Percentiles rank a stretch among this genome's conserved stretches.
These are phyloP conservation scores for Saitozyma podzolica DNA, from an alignment of 768 basidiomycete genomes.

Conservation along the genomic window DNA sequence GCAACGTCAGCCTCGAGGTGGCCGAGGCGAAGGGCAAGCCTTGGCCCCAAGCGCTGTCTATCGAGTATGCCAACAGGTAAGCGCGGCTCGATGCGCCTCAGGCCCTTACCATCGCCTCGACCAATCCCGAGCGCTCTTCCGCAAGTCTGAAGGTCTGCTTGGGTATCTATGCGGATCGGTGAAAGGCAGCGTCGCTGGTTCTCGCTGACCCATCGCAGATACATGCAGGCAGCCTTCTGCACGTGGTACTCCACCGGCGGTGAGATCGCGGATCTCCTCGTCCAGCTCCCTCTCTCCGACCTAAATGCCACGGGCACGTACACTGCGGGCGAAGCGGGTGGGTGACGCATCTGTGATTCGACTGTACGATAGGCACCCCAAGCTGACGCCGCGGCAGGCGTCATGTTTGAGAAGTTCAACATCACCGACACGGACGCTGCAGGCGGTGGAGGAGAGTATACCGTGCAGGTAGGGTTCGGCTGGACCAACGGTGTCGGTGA, in stretches of 20 bases:
- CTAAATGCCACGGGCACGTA: constrained; percentile 46
- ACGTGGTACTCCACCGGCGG: constrained; percentile 90
- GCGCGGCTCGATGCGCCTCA: not conserved
- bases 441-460: constrained; percentile 61
- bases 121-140: not conserved
- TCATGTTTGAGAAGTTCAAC: constrained; percentile 64
- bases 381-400: not conserved
- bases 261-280: constrained; percentile 68
- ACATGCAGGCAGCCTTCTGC: constrained; percentile 77
- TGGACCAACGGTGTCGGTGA: constrained; percentile 52
- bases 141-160: not conserved
- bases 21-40: constrained; percentile 59
- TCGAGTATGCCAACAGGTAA: constrained; percentile 74
- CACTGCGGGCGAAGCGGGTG: constrained; percentile 16
- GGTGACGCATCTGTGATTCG: too few relatives aligned
- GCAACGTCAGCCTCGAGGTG: constrained; percentile 58
- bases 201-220: constrained; percentile 48
- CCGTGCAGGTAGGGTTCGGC: constrained; percentile 65
- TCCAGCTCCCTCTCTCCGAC: constrained; percentile 61
- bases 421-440: constrained; percentile 62
- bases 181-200: too few relatives aligned
- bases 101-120: too few relatives aligned
- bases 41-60: constrained; percentile 58
- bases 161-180: not conserved
- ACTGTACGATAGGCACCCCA: not conserved